These are phyloP conservation scores for Leccinum fibrillosum DNA, from an alignment of 768 basidiomycete genomes.

Conservation along the genomic window DNA sequence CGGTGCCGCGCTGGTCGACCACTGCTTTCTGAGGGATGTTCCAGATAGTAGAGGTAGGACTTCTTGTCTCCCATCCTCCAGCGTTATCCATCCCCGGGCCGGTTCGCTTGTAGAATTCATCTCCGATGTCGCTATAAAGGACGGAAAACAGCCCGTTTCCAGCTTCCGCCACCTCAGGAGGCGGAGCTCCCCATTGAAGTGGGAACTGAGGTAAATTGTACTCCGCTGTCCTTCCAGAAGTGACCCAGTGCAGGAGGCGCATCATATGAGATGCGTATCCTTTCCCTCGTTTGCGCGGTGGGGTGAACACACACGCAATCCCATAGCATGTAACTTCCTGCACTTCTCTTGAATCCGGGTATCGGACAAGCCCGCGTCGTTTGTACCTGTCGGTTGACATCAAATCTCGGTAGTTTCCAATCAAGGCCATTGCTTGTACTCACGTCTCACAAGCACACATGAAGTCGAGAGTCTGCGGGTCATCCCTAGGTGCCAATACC, in stretches of 20 bases:
- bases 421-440: constrained; percentile 17
- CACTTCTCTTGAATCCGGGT: constrained; percentile 14
- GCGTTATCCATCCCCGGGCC: constrained; percentile 32
- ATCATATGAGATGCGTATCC: constrained; percentile 66
- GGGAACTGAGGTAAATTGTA: constrained; percentile 37
- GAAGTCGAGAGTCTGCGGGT: constrained; percentile 51
- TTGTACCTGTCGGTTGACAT: constrained; percentile 29
- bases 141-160: constrained; percentile 46
- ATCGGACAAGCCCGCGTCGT: constrained; percentile 32
- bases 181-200: constrained; percentile 41
- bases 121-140: constrained; percentile 54
- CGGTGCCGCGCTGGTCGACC: background rate
- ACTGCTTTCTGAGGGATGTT: constrained; percentile 19
- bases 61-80: constrained; percentile 45
- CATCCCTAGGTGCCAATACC: constrained; percentile 53
- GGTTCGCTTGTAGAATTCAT: constrained; percentile 40
- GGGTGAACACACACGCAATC: constrained; percentile 58
- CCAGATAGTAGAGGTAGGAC: constrained; percentile 41
- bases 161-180: constrained; percentile 30
- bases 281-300: constrained; percentile 43
- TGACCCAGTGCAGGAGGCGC: constrained; percentile 57
- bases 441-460: constrained; percentile 64
- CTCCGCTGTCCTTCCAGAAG: constrained; percentile 33
- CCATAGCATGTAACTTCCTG: constrained; percentile 45
- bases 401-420: background rate